Percentiles rank a stretch among this genome's conserved stretches.
Conservation (phyloP, 2,329 filamentous ascomycete genomes). For the Aspergillus persii region DNA sequence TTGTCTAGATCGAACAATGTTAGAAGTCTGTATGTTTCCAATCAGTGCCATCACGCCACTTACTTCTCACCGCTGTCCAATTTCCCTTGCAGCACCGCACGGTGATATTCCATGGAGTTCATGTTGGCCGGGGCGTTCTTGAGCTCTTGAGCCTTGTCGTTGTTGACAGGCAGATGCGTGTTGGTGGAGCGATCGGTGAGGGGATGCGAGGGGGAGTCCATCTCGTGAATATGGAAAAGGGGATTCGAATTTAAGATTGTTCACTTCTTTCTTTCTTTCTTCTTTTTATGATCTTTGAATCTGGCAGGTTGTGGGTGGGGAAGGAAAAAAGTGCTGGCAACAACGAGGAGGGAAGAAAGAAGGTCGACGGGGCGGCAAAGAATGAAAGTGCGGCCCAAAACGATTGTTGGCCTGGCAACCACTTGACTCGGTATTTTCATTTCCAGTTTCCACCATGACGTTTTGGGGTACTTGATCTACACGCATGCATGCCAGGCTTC, state of each 20-base stretch:
- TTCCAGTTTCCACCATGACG: neutral
- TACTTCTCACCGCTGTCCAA: slow-evolving; percentile 40
- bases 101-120: slow-evolving; percentile 45
- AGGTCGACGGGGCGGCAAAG: slow-evolving; percentile 24
- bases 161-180: slow-evolving; percentile 33
- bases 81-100: slow-evolving; percentile 43
- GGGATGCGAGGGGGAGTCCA: slow-evolving; percentile 36
- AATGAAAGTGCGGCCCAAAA: slow-evolving; percentile 15
- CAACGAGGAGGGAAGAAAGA: slow-evolving; percentile 3
- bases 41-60: slow-evolving; percentile 11
- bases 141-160: slow-evolving; percentile 29
- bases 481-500: neutral
- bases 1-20: slow-evolving; percentile 19
- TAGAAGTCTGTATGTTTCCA: neutral
- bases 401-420: slow-evolving; percentile 44
- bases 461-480: neutral
- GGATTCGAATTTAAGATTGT: neutral
- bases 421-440: neutral
- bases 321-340: neutral
- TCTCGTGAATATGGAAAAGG: slow-evolving; percentile 14
- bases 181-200: slow-evolving; percentile 43
- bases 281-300: neutral
- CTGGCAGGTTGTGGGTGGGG: neutral
- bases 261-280: neutral
- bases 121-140: slow-evolving; percentile 31